A percentile compares a stretch with the other conserved stretches of the same genome.
These are phyloP conservation scores for Aspergillus uvarum DNA, from an alignment of 2,329 filamentous ascomycete genomes.

Conservation along the genomic window DNA sequence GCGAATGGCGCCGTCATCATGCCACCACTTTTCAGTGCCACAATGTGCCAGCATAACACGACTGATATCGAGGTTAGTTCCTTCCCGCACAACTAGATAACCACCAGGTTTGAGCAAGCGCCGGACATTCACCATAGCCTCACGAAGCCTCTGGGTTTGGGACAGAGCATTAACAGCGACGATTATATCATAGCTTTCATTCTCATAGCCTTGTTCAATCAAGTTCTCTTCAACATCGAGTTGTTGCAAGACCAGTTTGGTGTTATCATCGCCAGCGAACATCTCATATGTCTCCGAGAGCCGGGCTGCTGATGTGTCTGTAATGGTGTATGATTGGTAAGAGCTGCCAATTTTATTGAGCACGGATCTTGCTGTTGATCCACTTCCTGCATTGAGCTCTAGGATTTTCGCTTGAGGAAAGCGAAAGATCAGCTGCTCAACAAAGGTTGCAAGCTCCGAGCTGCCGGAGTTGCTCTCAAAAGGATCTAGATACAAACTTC, in stretches of 20 bases:
- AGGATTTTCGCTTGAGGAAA: conserved; percentile 14
- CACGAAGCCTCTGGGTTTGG: conserved; percentile 21
- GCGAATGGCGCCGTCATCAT: not conserved
- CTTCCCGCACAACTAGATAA: not conserved
- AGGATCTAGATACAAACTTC: not conserved
- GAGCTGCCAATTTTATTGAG: not conserved
- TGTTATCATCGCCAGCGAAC: conserved; percentile 21
- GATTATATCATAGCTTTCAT: conserved; percentile 27
- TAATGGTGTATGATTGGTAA: conserved; percentile 17
- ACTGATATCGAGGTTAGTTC: not conserved
- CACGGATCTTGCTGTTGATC: conserved; percentile 9
- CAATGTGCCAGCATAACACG: not conserved
- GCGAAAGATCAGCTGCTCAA: conserved; percentile 4
- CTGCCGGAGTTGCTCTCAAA: not conserved
- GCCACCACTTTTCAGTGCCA: not conserved
- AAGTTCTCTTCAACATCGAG: conserved; percentile 28
- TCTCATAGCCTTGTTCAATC: conserved; percentile 24
- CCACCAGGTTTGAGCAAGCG: conserved; percentile 42
- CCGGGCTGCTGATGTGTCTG: conserved; percentile 26
- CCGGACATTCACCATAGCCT: conserved; percentile 23
- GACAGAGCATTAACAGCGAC: conserved; percentile 32
- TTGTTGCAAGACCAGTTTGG: conserved; percentile 20
- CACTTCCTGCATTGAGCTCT: conserved; percentile 21
- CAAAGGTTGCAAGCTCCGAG: not conserved
- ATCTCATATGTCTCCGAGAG: conserved; percentile 28